Evolutionary conservation across 345 rosid species (phyloP).

Genomic region (Eucalyptus fibrosa): DNA sequence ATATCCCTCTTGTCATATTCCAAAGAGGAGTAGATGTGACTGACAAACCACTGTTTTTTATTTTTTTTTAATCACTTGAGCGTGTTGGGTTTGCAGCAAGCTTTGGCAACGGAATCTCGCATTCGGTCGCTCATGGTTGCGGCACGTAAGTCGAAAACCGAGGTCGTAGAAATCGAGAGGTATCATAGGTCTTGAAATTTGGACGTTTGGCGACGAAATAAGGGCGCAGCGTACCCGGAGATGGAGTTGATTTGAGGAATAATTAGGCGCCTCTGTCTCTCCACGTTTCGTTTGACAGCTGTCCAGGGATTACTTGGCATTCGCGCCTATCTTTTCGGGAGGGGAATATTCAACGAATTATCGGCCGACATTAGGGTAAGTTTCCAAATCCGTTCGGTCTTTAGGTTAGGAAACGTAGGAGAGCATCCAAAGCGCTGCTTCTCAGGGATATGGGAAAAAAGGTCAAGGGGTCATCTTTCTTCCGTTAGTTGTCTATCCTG

Average conservation of each 20-base stretch:
- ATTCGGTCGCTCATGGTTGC: not conserved
- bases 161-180: not conserved
- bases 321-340: not conserved
- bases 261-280: not conserved
- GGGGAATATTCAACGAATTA: not conserved
- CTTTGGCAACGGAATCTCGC: not conserved
- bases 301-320: not conserved
- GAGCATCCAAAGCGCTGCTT: not conserved
- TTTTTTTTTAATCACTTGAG: not conserved
- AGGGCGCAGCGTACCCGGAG: not conserved
- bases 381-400: not conserved
- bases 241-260: not conserved
- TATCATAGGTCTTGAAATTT: not conserved
- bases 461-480: not conserved
- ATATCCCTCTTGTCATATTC: not conserved
- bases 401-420: not conserved
- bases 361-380: not conserved
- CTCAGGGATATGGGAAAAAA: not conserved
- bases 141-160: not conserved
- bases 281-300: not conserved
- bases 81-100: not conserved
- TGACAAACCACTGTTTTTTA: not conserved
- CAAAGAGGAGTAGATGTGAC: not conserved
- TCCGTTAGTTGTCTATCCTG: not conserved
- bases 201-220: not conserved